phyloP scores from a whole-genome alignment of 2,329 filamentous ascomycete species.

The Sporothrix sp. region DNA sequence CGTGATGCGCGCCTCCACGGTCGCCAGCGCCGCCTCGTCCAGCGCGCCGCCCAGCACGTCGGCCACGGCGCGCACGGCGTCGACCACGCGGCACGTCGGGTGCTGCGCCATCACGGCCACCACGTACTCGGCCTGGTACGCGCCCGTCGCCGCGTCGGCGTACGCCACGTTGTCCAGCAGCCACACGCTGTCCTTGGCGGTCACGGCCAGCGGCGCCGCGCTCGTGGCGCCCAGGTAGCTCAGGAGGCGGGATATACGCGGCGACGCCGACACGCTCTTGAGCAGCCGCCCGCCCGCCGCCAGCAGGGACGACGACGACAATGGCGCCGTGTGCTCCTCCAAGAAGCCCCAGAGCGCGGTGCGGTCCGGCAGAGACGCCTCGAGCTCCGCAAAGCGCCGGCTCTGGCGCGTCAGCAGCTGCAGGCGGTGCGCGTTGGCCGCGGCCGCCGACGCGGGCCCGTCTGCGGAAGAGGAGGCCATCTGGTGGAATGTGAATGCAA shows the following conservation, averaged over 20 bases:
- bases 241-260: conserved; percentile 31
- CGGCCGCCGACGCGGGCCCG: no score
- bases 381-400: conserved; percentile 40
- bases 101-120: conserved; percentile 70
- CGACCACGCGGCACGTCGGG: conserved; percentile 55
- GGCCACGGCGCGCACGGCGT: conserved; percentile 60
- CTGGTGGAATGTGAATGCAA: no score
- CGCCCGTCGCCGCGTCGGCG: conserved; percentile 21
- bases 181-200: conserved; percentile 67
- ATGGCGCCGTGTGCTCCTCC: background rate
- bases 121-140: conserved; percentile 79
- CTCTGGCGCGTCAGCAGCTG: conserved; percentile 40
- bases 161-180: conserved; percentile 84
- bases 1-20: conserved; percentile 55
- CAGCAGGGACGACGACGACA: background rate
- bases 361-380: conserved; percentile 34
- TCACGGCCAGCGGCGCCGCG: conserved; percentile 50
- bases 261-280: conserved; percentile 10
- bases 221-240: conserved; percentile 44
- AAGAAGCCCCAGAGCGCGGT: conserved; percentile 22
- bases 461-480: background rate
- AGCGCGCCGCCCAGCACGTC: conserved; percentile 44
- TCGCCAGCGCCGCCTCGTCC: conserved; percentile 42
- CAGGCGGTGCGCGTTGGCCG: conserved; percentile 28
- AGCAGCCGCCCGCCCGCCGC: background rate